Conservation (phyloP, 2,329 filamentous ascomycete genomes). For the Calonectria pseudoreteaudii region DNA sequence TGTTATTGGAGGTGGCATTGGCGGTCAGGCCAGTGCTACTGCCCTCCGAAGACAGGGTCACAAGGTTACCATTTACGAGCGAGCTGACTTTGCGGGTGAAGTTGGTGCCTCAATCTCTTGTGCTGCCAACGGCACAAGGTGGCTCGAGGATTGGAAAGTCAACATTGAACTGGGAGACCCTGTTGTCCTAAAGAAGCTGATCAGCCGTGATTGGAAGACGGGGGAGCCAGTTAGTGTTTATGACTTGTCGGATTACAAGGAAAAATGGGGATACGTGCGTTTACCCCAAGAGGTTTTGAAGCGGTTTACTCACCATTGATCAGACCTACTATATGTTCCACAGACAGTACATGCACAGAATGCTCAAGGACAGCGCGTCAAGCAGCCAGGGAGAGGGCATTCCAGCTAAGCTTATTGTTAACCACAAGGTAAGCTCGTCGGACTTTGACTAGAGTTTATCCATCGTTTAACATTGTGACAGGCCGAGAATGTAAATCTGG, state of each 20-base stretch:
- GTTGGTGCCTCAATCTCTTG: slow-evolving; percentile 72
- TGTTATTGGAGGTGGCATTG: slow-evolving; percentile 60
- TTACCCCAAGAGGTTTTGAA: slow-evolving; percentile 47
- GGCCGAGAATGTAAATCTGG: slow-evolving; percentile 64
- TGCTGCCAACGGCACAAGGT: slow-evolving; percentile 72
- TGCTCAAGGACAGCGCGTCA: slow-evolving; percentile 71
- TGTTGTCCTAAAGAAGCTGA: slow-evolving; percentile 73
- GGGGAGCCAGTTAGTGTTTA: slow-evolving; percentile 74
- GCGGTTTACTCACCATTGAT: slow-evolving; percentile 51
- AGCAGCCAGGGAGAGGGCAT: slow-evolving; percentile 61
- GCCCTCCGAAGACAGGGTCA: slow-evolving; percentile 65
- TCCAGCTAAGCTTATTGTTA: slow-evolving; percentile 65
- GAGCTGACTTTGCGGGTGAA: slow-evolving; percentile 70
- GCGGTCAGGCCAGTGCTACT: slow-evolving; percentile 64
- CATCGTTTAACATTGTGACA: slow-evolving; percentile 9
- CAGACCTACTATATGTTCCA: slow-evolving; percentile 76
- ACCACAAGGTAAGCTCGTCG: slow-evolving; percentile 59
- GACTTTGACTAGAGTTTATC: neutral
- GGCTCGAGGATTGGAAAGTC: slow-evolving; percentile 73
- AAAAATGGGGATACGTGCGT: slow-evolving; percentile 70
- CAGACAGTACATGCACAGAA: slow-evolving; percentile 74
- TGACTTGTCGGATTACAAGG: slow-evolving; percentile 72
- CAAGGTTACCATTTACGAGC: slow-evolving; percentile 63
- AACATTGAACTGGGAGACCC: slow-evolving; percentile 73
- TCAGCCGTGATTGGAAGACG: slow-evolving; percentile 77